Evolutionary conservation across 768 basidiomycete genomes (phyloP), one percentile per base, ranked within the genome.

Genomic region (Suillus subaureus): DNA sequence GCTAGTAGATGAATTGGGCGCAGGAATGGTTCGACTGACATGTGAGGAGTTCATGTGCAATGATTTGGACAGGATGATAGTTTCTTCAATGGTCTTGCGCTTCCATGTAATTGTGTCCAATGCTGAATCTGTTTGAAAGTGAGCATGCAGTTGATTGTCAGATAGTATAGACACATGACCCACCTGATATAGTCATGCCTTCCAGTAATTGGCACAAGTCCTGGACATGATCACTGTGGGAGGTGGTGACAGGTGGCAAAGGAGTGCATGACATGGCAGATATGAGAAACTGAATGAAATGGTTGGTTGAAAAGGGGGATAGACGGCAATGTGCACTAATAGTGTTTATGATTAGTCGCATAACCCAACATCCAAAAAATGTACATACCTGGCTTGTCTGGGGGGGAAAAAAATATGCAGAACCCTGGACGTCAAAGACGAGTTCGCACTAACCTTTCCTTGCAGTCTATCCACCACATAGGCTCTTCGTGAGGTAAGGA

Each of bases 51-150:
- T 45, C 9, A 4, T 45, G 21, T 45, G 43, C 4, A 21, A 9
- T 9, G 21, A 18, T 21, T 45, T 45, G 43, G 43, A 45, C 0
- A 58, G 2, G 33, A 33, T 58, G 13, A 42, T 37, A 3, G 26
- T n/a, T 8, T 42, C 60, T 31, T 40, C 23, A 39, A 31, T 11
- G 18, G 60, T 61, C 40, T 61, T 61, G 28, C 11, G 26, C 40
- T 3, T 61, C 60, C 60, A 61, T 8, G 23, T 61, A 61, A 61
- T 18, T 7, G 40, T 61, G 23, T 61, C 60, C 18, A 43, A 45
- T 51, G 23, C 15, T 15, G 26, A 51, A 8, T 12, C 49, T 51
- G 0, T 7, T 26, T 1, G 13, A 28, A 12, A 6, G 12, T 49
- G n/a, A 49, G 2, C 47, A 23, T 49, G 21, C 8, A 3, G 21